Base-by-base conservation (phyloP, 164 flowering plant species). In the Berberis vulgaris region DNA sequence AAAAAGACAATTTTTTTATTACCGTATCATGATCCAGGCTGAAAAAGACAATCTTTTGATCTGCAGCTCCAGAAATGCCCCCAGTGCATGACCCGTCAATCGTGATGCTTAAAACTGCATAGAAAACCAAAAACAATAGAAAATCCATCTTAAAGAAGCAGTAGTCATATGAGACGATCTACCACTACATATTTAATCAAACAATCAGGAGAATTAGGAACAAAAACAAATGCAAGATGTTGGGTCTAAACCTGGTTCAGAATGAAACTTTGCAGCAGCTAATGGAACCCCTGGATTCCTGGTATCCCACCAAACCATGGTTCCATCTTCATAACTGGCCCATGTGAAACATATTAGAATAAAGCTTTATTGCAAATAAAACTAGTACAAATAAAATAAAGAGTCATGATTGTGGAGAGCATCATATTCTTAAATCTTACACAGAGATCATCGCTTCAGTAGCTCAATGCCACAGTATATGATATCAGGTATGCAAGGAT, bases 271-370 rank as follows among this genome's bases (percentile, higher is more conserved):
- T 42, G 81, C 91, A 67, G 84, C 72, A 70, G 85, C 76, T 63
- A 88, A 8, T 41, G 97, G 95, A 72, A 70, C 57, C 47, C 74
- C 78, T 3, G 89, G 81, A 66, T 85, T 88, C 70, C 98, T 80
- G 43, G 86, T 57, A 79, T 93, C 97, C 98, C 98, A 93, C 88
- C 84, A 87, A 56, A 71, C 78, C 83, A 94, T 82, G 60, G 81
- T 81, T 70, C 97, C 98, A 74, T 91, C 99, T 82, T 91, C 97
- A 71, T 86, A 89, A 61, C 96, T 91, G 73, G n/a, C 57, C 26
- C 65, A 49, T 6, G 54, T 45, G 59, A 47, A 26, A 60, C 6
- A 39, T 45, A 39, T 26, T n/a, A 49, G 49, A 49, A 57, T 41
- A 47, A 67, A 62, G 47, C 13, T 41, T 26, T 26, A 26, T 26